These are phyloP conservation scores for Calamus simplicifolius DNA, from an alignment of 176 grass and related monocot genomes.

Conservation along the genomic window DNA sequence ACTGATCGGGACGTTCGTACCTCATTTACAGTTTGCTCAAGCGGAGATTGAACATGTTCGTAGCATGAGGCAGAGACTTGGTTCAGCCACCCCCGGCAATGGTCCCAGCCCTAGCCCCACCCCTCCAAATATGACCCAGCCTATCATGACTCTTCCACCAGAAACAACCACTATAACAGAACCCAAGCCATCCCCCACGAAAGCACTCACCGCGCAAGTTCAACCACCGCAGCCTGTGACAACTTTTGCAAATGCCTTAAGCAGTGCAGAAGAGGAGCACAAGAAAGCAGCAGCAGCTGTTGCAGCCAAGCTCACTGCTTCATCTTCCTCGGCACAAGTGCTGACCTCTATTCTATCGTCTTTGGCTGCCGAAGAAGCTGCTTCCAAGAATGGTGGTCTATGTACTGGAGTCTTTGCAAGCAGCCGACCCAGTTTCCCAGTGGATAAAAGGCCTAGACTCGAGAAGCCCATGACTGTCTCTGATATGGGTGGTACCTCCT, in stretches of 20 bases:
- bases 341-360: constrained; percentile 66
- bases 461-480: constrained; percentile 30
- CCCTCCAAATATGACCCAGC: constrained; percentile 12
- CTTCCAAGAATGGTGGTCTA: constrained; percentile 29
- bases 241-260: constrained; percentile 23
- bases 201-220: constrained; percentile 22
- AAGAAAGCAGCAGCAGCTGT: constrained; percentile 91
- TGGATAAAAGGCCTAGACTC: constrained; percentile 63
- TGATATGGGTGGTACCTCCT: constrained; percentile 32
- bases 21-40: constrained; percentile 46
- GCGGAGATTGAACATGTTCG: constrained; percentile 23
- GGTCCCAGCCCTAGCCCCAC: constrained; percentile 16
- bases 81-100: constrained; percentile 4
- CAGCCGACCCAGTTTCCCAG: constrained; percentile 43
- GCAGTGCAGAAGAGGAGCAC: constrained; percentile 37
- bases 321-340: constrained; percentile 55
- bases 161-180: constrained; percentile 19
- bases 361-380: constrained; percentile 61
- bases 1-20: too few species aligned
- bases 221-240: constrained; percentile 32
- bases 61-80: constrained; percentile 34
- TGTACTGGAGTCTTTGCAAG: constrained; percentile 32
- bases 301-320: constrained; percentile 79
- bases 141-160: constrained; percentile 24
- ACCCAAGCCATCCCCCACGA: constrained; percentile 12